These are phyloP conservation scores for Fusarium sp. DNA, from an alignment of 2,329 filamentous ascomycete genomes.

Conservation along the genomic window DNA sequence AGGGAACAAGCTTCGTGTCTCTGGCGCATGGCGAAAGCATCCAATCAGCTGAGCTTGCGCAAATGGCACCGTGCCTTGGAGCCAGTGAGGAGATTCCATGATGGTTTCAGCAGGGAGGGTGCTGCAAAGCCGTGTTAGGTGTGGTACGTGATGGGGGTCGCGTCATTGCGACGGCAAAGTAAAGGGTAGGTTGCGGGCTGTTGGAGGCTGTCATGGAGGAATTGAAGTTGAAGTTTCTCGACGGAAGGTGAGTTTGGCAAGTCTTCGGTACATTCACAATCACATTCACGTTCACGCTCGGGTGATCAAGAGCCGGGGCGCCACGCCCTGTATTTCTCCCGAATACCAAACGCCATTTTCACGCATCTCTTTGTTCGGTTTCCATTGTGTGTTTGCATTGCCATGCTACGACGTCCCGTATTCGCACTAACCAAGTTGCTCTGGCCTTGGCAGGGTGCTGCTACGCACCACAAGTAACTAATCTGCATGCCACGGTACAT, in stretches of 20 bases:
- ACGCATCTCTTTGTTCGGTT: constrained; percentile 8
- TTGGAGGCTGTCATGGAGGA: constrained; percentile 4
- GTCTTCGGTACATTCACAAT: background rate
- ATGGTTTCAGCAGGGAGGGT: constrained; percentile 37
- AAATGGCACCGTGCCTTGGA: constrained; percentile 18
- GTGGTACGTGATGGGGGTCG: constrained; percentile 29
- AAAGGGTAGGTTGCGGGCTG: background rate
- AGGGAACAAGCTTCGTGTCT: constrained; percentile 33
- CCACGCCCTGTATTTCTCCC: constrained; percentile 6
- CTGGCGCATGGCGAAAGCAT: constrained; percentile 11
- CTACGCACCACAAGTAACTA: constrained; percentile 12
- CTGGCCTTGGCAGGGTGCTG: constrained; percentile 16
- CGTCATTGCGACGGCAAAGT: constrained; percentile 31
- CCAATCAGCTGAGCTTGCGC: constrained; percentile 27
- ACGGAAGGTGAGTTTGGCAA: background rate
- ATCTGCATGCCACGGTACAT: constrained; percentile 25
- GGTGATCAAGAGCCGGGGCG: background rate
- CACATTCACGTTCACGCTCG: background rate
- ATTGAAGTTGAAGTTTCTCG: background rate
- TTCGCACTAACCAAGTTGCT: constrained; percentile 33
- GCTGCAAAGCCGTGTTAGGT: constrained; percentile 33
- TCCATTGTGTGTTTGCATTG: constrained; percentile 21
- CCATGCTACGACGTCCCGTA: constrained; percentile 28
- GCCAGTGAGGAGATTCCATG: constrained; percentile 37
- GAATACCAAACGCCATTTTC: background rate